A percentile compares a stretch with the other conserved stretches of the same genome.
phyloP scores from a whole-genome alignment of 1,139 yeast species.

The Debaryomyces udenii region DNA sequence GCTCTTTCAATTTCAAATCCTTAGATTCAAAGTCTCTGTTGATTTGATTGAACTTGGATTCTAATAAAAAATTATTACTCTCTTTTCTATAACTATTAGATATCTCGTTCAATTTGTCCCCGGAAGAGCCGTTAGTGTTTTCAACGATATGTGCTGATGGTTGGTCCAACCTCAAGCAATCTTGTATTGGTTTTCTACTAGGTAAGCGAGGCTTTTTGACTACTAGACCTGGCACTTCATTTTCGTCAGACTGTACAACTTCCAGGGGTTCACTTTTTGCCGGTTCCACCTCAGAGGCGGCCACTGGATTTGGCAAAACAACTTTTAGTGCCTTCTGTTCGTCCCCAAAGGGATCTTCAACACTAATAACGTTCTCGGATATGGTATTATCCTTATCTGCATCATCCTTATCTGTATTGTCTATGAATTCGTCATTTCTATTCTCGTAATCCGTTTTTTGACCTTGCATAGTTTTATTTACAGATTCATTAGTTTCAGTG shows the following conservation, averaged over 20 bases:
- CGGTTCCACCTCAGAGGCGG: neutral
- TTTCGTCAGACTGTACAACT: no score
- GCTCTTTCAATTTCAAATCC: constrained; percentile 42
- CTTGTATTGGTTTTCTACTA: constrained; percentile 31
- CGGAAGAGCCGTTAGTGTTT: constrained; percentile 8
- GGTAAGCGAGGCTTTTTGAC: constrained; percentile 26
- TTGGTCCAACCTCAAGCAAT: constrained; percentile 31
- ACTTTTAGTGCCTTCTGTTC: constrained; percentile 3
- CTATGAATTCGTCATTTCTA: constrained; percentile 2
- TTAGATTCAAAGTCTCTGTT: constrained; percentile 33
- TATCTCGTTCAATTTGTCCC: constrained; percentile 18
- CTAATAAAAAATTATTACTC: constrained; percentile 37
- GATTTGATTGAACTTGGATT: constrained; percentile 37
- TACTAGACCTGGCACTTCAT: neutral
- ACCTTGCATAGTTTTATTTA: neutral
- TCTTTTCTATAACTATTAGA: constrained; percentile 27
- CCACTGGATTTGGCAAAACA: constrained; percentile 4
- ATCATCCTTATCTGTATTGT: neutral
- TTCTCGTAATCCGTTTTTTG: neutral
- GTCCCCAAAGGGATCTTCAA: constrained; percentile 1
- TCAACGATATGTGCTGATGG: constrained; percentile 22
- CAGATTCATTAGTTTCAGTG: constrained; percentile 6
- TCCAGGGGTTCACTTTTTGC: neutral
- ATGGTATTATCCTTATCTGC: constrained; percentile 8
- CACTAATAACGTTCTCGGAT: constrained; percentile 7